Evolutionary conservation across 2,329 filamentous ascomycete genomes (phyloP).

Genomic region (Colletotrichum sp.): DNA sequence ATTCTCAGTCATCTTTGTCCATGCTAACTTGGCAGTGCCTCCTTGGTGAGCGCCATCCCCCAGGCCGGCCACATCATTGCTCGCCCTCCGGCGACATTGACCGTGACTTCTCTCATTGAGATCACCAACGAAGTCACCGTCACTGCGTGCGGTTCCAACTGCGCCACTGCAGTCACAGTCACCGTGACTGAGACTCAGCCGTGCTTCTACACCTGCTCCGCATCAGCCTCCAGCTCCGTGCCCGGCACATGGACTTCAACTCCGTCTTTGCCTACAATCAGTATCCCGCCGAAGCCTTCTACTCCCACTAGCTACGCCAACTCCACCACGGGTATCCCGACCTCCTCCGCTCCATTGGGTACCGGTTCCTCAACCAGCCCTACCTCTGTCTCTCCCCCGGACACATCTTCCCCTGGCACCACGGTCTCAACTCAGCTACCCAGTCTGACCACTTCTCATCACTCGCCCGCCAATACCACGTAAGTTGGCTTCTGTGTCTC

Average conservation of each 20-base stretch:
- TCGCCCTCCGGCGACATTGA: conserved; percentile 7
- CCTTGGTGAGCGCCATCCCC: conserved; percentile 26
- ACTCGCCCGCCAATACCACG: neutral
- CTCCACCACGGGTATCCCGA: neutral
- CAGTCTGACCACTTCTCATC: neutral
- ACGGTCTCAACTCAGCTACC: conserved; percentile 2
- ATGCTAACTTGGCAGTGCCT: conserved; percentile 22
- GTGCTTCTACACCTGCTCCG: conserved; percentile 23
- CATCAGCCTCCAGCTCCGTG: neutral
- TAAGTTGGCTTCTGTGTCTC: neutral
- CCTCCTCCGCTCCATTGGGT: neutral
- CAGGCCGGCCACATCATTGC: conserved; percentile 7
- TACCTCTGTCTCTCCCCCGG: neutral
- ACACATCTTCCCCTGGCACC: neutral
- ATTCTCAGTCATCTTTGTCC: neutral
- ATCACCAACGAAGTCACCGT: conserved; percentile 2
- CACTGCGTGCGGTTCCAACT: conserved; percentile 8
- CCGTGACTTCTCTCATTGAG: neutral
- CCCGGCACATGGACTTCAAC: neutral
- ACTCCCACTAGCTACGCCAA: neutral
- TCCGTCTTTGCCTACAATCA: neutral
- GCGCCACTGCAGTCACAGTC: conserved; percentile 30
- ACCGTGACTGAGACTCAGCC: conserved; percentile 33
- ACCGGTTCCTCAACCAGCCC: neutral
- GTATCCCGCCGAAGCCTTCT: neutral